A percentile compares a stretch with the other conserved stretches of the same genome.
phyloP scores from a whole-genome alignment of 331 rosid genomes.

The Stylosanthes scabra region DNA sequence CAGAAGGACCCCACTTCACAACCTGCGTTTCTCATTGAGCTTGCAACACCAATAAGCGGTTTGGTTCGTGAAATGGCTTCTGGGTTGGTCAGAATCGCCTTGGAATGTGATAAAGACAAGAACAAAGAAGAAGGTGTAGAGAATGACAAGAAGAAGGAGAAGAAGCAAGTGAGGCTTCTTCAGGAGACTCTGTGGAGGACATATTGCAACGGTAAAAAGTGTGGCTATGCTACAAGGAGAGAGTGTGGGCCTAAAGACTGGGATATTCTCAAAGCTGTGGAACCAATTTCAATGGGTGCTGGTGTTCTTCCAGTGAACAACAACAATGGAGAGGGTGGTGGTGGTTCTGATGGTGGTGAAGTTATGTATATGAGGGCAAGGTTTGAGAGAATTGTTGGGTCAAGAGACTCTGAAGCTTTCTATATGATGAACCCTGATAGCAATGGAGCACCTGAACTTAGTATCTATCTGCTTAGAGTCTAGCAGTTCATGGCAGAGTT shows the following conservation, averaged over 20 bases:
- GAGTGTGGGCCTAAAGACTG: constrained; percentile 85
- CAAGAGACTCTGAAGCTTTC: constrained; percentile 96
- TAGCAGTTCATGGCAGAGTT: constrained; percentile 40
- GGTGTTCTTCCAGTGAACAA: constrained; percentile 73
- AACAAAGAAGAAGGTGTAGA: constrained; percentile 38
- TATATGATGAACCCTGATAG: constrained; percentile 98
- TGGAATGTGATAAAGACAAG: constrained; percentile 78
- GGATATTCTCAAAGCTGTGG: constrained; percentile 82
- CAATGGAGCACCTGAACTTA: constrained; percentile 96
- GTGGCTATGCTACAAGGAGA: constrained; percentile 82
- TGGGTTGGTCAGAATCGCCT: constrained; percentile 87
- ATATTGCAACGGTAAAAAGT: constrained; percentile 85
- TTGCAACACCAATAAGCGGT: constrained; percentile 89
- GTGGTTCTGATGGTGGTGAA: constrained; percentile 66
- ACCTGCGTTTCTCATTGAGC: constrained; percentile 88
- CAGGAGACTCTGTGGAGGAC: constrained; percentile 92
- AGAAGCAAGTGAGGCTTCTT: constrained; percentile 58
- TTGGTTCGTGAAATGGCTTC: constrained; percentile 95
- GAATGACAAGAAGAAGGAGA: constrained; percentile 18
- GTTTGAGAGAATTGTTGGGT: constrained; percentile 96
- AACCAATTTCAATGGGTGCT: constrained; percentile 95
- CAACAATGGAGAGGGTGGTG: constrained; percentile 19
- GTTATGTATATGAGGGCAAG: constrained; percentile 96
- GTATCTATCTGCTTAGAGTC: constrained; percentile 91
- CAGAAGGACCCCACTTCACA: constrained; percentile 74